phyloP scores from a whole-genome alignment of 495 filamentous ascomycete genomes.

The Penicillium riverlandense region DNA sequence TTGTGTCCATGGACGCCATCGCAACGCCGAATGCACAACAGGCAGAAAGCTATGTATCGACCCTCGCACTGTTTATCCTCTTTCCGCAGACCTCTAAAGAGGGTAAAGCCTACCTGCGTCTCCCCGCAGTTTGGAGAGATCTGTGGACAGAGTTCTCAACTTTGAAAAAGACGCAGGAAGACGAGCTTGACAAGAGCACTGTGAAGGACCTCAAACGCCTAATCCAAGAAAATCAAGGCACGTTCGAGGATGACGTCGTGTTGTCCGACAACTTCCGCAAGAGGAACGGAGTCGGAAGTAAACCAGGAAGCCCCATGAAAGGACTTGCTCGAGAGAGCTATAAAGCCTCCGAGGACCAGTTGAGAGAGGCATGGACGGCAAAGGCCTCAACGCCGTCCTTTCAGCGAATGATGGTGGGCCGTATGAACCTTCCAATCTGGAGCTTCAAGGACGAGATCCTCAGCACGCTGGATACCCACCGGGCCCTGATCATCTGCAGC shows the following conservation, averaged over 20 bases:
- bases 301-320: slow-evolving; percentile 33
- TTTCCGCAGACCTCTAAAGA: slow-evolving; percentile 72
- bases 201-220: slow-evolving; percentile 45
- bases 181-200: slow-evolving; percentile 58
- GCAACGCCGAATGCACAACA: slow-evolving; percentile 72
- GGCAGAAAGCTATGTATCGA: slow-evolving; percentile 80
- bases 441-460: slow-evolving; percentile 71
- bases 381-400: slow-evolving; percentile 55
- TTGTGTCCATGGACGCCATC: slow-evolving; percentile 65
- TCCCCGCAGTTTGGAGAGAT: slow-evolving; percentile 77
- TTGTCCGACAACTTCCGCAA: slow-evolving; percentile 58
- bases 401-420: slow-evolving; percentile 40
- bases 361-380: slow-evolving; percentile 61
- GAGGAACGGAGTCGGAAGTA: slow-evolving; percentile 51
- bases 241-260: slow-evolving; percentile 63
- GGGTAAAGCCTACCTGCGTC: slow-evolving; percentile 71
- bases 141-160: slow-evolving; percentile 74
- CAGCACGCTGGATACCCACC: slow-evolving; percentile 61
- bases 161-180: slow-evolving; percentile 57
- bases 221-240: slow-evolving; percentile 35
- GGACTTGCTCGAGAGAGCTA: slow-evolving; percentile 28
- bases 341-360: slow-evolving; percentile 35
- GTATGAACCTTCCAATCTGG: slow-evolving; percentile 84
- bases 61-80: slow-evolving; percentile 70
- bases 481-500: slow-evolving; percentile 84